A percentile compares a stretch with the other conserved stretches of the same genome.
Conservation (phyloP, 1,284 basidiomycete species). For the Trichosporon faecale region DNA sequence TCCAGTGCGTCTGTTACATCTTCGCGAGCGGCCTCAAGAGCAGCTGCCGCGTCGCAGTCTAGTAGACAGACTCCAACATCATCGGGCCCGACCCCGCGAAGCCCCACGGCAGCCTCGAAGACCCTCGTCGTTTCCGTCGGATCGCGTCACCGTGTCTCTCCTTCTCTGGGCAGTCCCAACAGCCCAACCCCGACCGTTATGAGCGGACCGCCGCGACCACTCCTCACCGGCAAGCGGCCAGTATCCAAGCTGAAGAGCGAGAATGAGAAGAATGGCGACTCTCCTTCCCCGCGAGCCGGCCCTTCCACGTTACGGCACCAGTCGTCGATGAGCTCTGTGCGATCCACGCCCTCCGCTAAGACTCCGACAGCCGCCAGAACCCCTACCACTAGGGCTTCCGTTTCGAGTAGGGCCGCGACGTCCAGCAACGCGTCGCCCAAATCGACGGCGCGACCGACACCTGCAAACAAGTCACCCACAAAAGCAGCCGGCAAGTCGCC, state of each 20-base stretch:
- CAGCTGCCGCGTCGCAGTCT: constrained; percentile 1
- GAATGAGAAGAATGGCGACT: neutral
- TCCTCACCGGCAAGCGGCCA: constrained; percentile 37
- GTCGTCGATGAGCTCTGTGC: constrained; percentile 15
- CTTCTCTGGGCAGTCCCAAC: constrained; percentile 8
- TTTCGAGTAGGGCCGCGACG: neutral
- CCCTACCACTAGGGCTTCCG: neutral
- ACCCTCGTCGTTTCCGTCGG: constrained; percentile 31
- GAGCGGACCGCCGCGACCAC: constrained; percentile 30
- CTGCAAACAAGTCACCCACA: neutral
- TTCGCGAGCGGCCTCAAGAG: constrained; percentile 9
- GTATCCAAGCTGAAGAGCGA: constrained; percentile 9
- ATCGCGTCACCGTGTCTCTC: neutral
- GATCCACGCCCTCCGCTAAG: constrained; percentile 2
- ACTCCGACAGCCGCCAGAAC: constrained; percentile 3
- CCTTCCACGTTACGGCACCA: constrained; percentile 14
- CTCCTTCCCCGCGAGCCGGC: neutral
- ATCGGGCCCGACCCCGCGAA: constrained; percentile 30
- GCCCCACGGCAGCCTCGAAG: constrained; percentile 34
- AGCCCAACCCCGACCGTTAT: constrained; percentile 31
- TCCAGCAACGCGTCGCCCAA: neutral
- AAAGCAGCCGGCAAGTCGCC: neutral
- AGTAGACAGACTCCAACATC: constrained; percentile 10
- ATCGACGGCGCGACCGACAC: neutral
- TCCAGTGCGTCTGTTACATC: constrained; percentile 29